Evolutionary conservation across 2,329 filamentous ascomycete genomes (phyloP), one percentile per base, ranked within the genome.

Genomic region (Colletotrichum incanum): DNA sequence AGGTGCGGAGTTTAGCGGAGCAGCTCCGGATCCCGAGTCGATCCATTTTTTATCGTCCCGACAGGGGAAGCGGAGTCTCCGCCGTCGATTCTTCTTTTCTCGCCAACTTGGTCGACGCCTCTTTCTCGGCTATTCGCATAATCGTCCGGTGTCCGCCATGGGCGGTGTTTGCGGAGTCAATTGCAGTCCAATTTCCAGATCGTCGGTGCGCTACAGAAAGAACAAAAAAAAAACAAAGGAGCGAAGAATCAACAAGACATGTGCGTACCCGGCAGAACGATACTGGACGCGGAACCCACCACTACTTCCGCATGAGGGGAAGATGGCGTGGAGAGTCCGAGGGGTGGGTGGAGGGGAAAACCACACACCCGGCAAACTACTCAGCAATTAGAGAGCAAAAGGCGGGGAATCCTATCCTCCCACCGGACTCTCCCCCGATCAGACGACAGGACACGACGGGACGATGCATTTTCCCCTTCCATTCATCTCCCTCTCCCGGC

Each of bases 1-100:
- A 39, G 41, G 14, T 58, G 68, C 69, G 72, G 72, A 73, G 72
- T 73, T 65, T 73, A 73, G 72, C 70, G 72, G 72, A 74, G 72
- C 34, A 41, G 31, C 61, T 73, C 61, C 67, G 41, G 28, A 26
- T 43, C 39, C 59, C 66, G 59, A 43, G 26, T 31, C 7, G 37
- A 20, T 37, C 54, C 54, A 28, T 20, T 28, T 28, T 41, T 37
- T 45, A n/a, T 37, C 26, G 18, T 4, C 6, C 6, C 37, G 3
- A 49, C 69, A 64, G 20, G 59, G 59, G 18, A 58, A n/a, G 71
- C 71, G 71, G 71, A 73, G 71, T 52, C 71, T 73, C 71, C 71
- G 71, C 71, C 8, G 14, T 14, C 20, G 14, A 18, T 50, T 50
- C n/a, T 60, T 26, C 41, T 43, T n/a, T 20, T 16, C 14, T 28